These are phyloP conservation scores for Rhodotorula toruloides DNA, from an alignment of 768 basidiomycete species.

Conservation along the genomic window DNA sequence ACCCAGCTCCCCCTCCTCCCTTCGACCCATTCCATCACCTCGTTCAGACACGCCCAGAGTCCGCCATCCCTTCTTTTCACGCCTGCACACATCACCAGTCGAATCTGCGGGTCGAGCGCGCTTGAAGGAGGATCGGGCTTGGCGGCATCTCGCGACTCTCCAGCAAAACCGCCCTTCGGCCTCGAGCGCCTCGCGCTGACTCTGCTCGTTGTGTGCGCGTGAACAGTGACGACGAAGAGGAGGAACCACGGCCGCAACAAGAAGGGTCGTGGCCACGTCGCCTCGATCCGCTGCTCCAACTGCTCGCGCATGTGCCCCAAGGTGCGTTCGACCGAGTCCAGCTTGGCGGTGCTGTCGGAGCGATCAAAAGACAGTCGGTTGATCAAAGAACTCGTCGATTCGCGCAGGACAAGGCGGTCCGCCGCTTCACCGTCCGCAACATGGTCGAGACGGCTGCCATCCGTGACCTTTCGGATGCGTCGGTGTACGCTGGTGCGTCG, in stretches of 20 bases:
- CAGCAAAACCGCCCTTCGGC: not conserved
- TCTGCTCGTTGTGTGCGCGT: too few relatives aligned
- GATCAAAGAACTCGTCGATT: not conserved
- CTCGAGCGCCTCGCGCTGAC: not conserved
- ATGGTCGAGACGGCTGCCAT: conserved; percentile 99
- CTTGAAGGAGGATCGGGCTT: too few relatives aligned
- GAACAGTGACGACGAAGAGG: conserved; percentile 96
- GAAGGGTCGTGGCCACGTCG: conserved; percentile 95
- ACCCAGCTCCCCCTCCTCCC: too few relatives aligned
- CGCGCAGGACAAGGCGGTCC: conserved; percentile 88
- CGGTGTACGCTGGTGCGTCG: conserved; percentile 62
- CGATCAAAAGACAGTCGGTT: not conserved
- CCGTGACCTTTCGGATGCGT: conserved; percentile 92
- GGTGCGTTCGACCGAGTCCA: conserved; percentile 5
- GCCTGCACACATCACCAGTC: too few relatives aligned
- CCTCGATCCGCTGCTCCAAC: conserved; percentile 95
- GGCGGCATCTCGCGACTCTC: too few relatives aligned
- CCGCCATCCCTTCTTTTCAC: too few relatives aligned
- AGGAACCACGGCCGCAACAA: conserved; percentile 99
- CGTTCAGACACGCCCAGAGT: too few relatives aligned
- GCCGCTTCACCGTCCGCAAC: conserved; percentile 92
- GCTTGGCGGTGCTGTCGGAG: not conserved
- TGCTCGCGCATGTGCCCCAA: conserved; percentile 92
- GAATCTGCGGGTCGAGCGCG: too few relatives aligned
- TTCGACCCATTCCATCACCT: too few relatives aligned